Base-by-base conservation (phyloP, 2,329 filamentous ascomycete species). In the Pseudocercospora fuligena region DNA sequence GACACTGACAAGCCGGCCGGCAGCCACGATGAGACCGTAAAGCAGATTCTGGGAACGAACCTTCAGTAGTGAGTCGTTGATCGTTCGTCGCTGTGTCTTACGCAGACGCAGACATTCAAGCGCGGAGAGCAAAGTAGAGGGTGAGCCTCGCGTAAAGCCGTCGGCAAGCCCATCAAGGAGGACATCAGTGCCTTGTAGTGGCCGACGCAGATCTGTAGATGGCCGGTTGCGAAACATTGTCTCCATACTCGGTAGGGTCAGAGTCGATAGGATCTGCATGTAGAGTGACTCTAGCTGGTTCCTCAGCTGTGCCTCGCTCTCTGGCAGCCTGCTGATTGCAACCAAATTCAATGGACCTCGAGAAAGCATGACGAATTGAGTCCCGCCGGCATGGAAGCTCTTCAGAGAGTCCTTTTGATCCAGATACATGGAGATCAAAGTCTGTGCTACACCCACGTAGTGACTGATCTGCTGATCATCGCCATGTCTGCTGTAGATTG, bases 351-450 rank as follows among this genome's bases (percentile, higher is more conserved):
- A 84, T 11, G 94, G 92, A 0, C 93, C 94, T 77, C 94, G 90
- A 2, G 91, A 92, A 60, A 91, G 83, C 67, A 99, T 87, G 27
- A 97, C 92, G 73, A 99, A 98, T 66, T 92, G 90, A 27, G 92
- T 89, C 61, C 89, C 87, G 14, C 91, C 93, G n/a, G 95, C 94
- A 1, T 90, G 93, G 77, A 99, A 99, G 14, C 90, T 90, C 70
- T 88, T 87, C 11, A 99, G 84, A 0, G 87, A 88, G 76, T 97
- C 92, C 64, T 91, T 87, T 8, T 90, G 87, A 54, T 89, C 89
- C 77, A 97, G 91, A 76, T 96, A 98, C 77, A 97, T 97, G 0
- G 95, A 98, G 69, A 99, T 97, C 73, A 99, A 94, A 51, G 95
- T 99, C 78, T 98, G 95, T 1, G 97, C 90, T 19, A 99, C 90